Evolutionary conservation across 371 early-diverging fungal genomes (phyloP).

Genomic region (Mortierella sp.): DNA sequence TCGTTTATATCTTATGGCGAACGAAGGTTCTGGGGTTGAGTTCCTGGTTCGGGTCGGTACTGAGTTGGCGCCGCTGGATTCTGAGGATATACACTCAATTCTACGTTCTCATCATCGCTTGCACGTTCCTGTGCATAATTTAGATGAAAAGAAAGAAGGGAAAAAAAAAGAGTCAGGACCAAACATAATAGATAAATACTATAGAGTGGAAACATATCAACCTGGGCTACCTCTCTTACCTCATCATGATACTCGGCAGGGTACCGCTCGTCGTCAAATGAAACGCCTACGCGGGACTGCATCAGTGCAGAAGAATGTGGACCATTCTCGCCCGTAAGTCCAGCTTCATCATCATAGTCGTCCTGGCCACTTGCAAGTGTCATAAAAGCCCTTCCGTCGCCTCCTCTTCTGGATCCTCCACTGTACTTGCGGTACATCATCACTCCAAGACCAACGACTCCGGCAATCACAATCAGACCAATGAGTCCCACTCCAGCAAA

Average conservation of each 20-base stretch:
- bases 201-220: neutral
- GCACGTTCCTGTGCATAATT: conserved; percentile 2
- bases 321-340: conserved; percentile 49
- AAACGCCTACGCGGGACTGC: conserved; percentile 43
- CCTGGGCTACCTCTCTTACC: conserved; percentile 13
- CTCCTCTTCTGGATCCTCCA: conserved; percentile 13
- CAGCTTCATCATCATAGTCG: conserved; percentile 42
- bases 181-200: neutral
- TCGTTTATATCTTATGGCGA: conserved; percentile 7
- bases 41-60: conserved; percentile 23
- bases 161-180: neutral
- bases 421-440: conserved; percentile 21
- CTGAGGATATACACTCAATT: conserved; percentile 36
- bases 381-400: conserved; percentile 42
- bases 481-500: conserved; percentile 35
- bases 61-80: conserved; percentile 28
- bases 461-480: conserved; percentile 20
- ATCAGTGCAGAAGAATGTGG: conserved; percentile 53
- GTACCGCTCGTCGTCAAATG: conserved; percentile 51
- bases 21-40: conserved; percentile 30
- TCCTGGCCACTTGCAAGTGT: conserved; percentile 25
- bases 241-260: conserved; percentile 39
- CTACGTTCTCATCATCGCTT: conserved; percentile 28
- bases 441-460: conserved; percentile 26
- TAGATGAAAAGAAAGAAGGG: neutral